These are phyloP conservation scores for Fragaria vesca DNA, from an alignment of 306 rosid species.

Conservation along the genomic window DNA sequence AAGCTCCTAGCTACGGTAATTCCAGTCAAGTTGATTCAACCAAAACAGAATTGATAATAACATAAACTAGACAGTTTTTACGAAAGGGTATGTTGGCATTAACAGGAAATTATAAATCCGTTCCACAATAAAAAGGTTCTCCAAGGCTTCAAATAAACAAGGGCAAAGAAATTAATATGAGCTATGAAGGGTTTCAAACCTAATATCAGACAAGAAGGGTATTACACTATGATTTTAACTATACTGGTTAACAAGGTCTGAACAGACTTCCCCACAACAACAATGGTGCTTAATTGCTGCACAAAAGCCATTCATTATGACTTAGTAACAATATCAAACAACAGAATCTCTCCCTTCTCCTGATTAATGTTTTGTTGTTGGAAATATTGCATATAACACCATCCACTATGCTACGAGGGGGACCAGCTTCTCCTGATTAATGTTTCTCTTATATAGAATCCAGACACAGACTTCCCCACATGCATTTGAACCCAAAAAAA, in stretches of 20 bases:
- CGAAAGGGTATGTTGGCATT: not conserved
- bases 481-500: not conserved
- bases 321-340: not conserved
- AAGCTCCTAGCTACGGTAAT: not conserved
- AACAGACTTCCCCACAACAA: not conserved
- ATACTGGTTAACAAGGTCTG: no score
- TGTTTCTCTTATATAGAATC: not conserved
- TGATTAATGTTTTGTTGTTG: no score
- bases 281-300: not conserved
- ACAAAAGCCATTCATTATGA: not conserved
- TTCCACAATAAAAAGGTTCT: not conserved
- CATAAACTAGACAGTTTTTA: not conserved
- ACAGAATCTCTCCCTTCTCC: not conserved
- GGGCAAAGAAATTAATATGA: not conserved
- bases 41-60: not conserved
- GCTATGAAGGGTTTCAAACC: not conserved
- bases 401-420: no score
- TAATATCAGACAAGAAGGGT: not conserved
- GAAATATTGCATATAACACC: no score
- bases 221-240: not conserved
- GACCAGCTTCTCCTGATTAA: no score
- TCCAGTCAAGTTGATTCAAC: not conserved
- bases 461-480: not conserved
- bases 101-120: not conserved
- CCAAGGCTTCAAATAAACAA: not conserved